Percentiles rank a stretch among this genome's conserved stretches.
Evolutionary conservation across 371 early-diverging fungal species (phyloP).

Genomic region (Lichtheimia ornata): DNA sequence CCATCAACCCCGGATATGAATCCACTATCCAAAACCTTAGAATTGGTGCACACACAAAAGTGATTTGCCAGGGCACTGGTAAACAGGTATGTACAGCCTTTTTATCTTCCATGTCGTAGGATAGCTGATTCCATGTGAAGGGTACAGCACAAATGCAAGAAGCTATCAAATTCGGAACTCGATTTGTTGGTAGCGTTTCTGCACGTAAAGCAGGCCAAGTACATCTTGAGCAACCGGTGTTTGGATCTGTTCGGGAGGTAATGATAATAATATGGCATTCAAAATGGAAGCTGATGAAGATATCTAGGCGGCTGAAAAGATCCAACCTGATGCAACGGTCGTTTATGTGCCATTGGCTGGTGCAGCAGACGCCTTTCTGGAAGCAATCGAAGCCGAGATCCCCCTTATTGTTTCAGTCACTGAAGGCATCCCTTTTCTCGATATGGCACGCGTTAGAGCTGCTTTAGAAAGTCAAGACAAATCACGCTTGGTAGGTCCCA

Average conservation of each 20-base stretch:
- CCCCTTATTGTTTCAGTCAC: conserved; percentile 97
- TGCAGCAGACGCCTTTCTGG: conserved; percentile 94
- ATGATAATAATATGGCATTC: too few relatives aligned
- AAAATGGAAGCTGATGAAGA: not conserved
- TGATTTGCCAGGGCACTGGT: conserved; percentile 98
- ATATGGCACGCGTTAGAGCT: conserved; percentile 91
- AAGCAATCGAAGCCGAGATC: conserved; percentile 96
- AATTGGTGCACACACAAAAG: conserved; percentile 92
- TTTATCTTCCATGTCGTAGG: not conserved
- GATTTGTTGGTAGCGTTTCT: conserved; percentile 97
- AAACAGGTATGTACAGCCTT: conserved; percentile 81
- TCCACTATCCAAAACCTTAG: conserved; percentile 88
- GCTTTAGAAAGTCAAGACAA: conserved; percentile 79
- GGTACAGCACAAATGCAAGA: conserved; percentile 98
- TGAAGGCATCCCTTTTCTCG: conserved; percentile 98
- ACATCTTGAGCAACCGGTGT: conserved; percentile 95
- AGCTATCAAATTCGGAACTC: conserved; percentile 97
- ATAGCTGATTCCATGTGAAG: conserved; percentile 43
- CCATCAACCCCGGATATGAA: conserved; percentile 65
- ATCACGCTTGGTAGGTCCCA: conserved; percentile 97
- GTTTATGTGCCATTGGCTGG: conserved; percentile 98
- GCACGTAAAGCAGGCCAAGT: conserved; percentile 95
- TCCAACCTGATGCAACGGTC: conserved; percentile 94
- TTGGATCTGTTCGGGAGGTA: conserved; percentile 88
- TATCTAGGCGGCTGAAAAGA: conserved; percentile 71